Conservation (phyloP, 345 rosid genomes). For the Xanthoceras sorbifolium region DNA sequence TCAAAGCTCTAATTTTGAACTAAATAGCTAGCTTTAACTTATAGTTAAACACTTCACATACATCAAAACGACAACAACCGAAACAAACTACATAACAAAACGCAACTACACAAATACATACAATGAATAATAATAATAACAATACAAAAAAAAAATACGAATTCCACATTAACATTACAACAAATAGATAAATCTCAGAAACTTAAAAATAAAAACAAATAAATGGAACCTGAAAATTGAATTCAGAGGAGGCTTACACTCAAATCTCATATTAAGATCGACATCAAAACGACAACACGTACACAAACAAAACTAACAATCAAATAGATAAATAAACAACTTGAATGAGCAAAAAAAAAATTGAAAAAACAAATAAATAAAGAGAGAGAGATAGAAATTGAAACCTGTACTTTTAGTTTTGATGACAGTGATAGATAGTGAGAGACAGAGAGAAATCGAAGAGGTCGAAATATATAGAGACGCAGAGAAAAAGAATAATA, state of each 20-base stretch:
- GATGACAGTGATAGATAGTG: background rate
- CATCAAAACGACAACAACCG: conserved; percentile 9
- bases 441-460: conserved; percentile 6
- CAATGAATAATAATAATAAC: background rate
- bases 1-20: background rate
- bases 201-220: background rate
- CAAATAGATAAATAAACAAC: background rate
- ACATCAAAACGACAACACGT: background rate
- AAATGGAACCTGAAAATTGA: background rate
- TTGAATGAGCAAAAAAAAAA: background rate
- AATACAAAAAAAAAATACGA: background rate
- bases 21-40: background rate
- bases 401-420: conserved; percentile 15
- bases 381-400: background rate
- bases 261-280: background rate
- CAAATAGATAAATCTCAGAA: conserved; percentile 7
- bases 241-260: background rate
- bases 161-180: background rate
- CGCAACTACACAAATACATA: background rate
- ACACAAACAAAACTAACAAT: background rate
- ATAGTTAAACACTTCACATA: background rate
- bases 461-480: conserved; percentile 3
- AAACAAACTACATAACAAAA: background rate
- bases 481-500: background rate
- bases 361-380: background rate